Evolutionary conservation across 2,329 filamentous ascomycete genomes (phyloP).

Genomic region (Colletotrichum incanum): DNA sequence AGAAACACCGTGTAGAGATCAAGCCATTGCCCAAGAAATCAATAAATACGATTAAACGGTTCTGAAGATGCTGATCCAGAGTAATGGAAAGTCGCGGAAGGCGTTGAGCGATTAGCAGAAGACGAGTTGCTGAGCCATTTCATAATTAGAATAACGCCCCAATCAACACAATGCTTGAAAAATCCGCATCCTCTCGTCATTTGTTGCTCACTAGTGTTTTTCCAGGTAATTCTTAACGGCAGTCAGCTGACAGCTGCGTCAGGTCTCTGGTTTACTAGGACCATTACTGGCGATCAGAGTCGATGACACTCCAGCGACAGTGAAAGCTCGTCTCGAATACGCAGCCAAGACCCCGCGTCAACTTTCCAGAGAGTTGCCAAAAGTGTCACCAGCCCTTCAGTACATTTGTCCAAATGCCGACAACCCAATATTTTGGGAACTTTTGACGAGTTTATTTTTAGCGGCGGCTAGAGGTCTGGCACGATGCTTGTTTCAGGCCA

Average conservation of each 20-base stretch:
- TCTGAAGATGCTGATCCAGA: neutral
- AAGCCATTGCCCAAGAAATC: neutral
- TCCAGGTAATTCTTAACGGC: neutral
- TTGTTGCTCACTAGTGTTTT: neutral
- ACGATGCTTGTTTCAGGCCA: slow-evolving; percentile 13
- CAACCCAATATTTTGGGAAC: neutral
- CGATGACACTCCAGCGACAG: neutral
- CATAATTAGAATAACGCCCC: neutral
- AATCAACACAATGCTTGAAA: neutral
- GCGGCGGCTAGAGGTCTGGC: neutral
- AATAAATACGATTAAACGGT: neutral
- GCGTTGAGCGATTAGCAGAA: neutral
- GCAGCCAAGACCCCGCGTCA: neutral
- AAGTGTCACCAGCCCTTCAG: neutral
- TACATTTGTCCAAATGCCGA: neutral
- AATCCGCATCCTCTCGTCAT: neutral
- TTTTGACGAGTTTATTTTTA: slow-evolving; percentile 7
- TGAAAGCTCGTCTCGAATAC: neutral
- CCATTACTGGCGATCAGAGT: neutral
- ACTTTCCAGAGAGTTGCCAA: neutral
- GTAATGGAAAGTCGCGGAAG: neutral
- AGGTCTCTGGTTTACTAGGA: neutral
- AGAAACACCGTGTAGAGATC: neutral
- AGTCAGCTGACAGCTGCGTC: neutral
- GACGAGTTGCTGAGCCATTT: too few relatives aligned